Evolutionary conservation across 2,329 filamentous ascomycete genomes (phyloP).

Genomic region (Diplodia scrobiculata): DNA sequence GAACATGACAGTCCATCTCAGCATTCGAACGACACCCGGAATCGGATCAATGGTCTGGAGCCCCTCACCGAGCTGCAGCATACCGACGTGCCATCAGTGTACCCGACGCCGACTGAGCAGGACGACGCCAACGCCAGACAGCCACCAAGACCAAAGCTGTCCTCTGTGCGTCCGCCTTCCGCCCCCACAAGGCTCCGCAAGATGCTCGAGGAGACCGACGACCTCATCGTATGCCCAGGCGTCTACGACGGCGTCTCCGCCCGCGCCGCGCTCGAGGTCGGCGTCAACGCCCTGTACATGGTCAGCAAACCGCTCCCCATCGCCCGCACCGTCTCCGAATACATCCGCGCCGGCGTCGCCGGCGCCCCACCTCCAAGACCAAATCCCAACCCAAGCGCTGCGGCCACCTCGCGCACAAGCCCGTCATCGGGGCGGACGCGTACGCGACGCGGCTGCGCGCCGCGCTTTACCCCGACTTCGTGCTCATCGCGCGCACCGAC

Average conservation of each 20-base stretch:
- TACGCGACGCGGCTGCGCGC: constrained; percentile 38
- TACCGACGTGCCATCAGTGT: too few species aligned
- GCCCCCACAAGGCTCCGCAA: constrained; percentile 32
- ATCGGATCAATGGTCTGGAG: background rate
- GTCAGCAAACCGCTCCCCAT: constrained; percentile 45
- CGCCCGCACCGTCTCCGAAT: constrained; percentile 52
- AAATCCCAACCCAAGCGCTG: constrained; percentile 66
- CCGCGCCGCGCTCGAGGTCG: constrained; percentile 61
- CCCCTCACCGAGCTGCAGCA: background rate
- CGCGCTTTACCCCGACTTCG: constrained; percentile 57
- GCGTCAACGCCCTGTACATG: constrained; percentile 69
- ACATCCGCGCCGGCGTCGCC: constrained; percentile 59
- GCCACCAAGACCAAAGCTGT: background rate
- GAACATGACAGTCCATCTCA: background rate
- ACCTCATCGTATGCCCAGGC: constrained; percentile 61
- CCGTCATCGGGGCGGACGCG: constrained; percentile 46
- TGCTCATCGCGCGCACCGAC: constrained; percentile 67
- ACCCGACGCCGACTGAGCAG: too few species aligned
- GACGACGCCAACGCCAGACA: background rate
- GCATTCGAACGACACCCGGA: background rate
- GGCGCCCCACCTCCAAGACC: constrained; percentile 66
- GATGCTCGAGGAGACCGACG: constrained; percentile 40
- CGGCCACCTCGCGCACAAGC: constrained; percentile 64
- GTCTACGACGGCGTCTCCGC: constrained; percentile 70
- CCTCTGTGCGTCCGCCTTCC: background rate